These are phyloP conservation scores for Vanrija sp. DNA, from an alignment of 1,284 basidiomycete species.

Conservation along the genomic window DNA sequence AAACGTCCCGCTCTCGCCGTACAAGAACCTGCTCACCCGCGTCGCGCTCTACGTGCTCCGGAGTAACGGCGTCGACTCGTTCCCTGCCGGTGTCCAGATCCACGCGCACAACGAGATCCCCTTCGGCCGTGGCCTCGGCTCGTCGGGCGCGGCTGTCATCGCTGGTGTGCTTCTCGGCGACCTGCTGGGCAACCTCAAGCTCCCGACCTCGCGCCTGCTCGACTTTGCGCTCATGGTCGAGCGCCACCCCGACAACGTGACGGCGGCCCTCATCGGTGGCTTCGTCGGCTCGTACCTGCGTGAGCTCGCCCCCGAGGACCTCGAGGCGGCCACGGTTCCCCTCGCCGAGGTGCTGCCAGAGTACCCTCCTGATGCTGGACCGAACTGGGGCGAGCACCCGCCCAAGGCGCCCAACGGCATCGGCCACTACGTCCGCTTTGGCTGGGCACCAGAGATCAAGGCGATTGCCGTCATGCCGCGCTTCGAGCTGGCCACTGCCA, in stretches of 20 bases:
- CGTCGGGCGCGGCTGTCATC: conserved; percentile 95
- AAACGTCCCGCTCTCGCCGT: conserved; percentile 89
- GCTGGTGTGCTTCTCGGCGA: conserved; percentile 90
- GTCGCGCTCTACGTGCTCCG: conserved; percentile 96
- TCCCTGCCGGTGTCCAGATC: conserved; percentile 70
- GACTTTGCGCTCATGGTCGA: conserved; percentile 99
- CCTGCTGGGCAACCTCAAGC: conserved; percentile 68
- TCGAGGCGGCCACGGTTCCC: conserved; percentile 80
- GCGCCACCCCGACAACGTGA: conserved; percentile 98
- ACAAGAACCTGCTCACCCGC: conserved; percentile 97
- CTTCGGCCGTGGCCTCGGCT: conserved; percentile 94
- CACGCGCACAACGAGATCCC: conserved; percentile 90
- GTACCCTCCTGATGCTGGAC: conserved; percentile 87
- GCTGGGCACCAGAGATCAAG: conserved; percentile 81
- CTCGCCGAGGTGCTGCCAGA: conserved; percentile 95
- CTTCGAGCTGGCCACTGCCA: conserved; percentile 96
- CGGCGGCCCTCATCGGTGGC: conserved; percentile 92
- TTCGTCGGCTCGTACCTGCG: conserved; percentile 97
- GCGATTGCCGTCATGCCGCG: conserved; percentile 92
- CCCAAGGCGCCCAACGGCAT: conserved; percentile 85
- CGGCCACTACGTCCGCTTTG: conserved; percentile 90
- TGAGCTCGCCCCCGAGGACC: conserved; percentile 69
- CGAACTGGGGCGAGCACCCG: conserved; percentile 83
- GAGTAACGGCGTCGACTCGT: conserved; percentile 68
- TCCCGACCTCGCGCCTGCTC: conserved; percentile 70